Evolutionary conservation across 1,139 yeast species (phyloP).

Genomic region (Candida neerlandica): DNA sequence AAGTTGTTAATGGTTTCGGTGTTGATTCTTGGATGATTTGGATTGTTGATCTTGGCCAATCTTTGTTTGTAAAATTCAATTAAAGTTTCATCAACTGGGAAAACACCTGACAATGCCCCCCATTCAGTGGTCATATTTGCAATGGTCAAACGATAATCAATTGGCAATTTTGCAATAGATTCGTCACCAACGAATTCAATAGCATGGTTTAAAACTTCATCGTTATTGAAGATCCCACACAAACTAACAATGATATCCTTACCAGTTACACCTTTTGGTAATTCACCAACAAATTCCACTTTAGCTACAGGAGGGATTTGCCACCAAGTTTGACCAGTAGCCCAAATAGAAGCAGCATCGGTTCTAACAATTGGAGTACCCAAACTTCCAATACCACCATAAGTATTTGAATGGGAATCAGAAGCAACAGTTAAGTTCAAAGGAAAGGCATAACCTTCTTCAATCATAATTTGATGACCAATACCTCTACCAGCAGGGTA

Average conservation of each 20-base stretch:
- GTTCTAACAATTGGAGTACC: slow-evolving; percentile 99
- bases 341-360: slow-evolving; percentile 99
- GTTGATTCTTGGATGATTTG: slow-evolving; percentile 84
- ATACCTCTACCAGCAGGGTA: slow-evolving; percentile 99
- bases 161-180: slow-evolving; percentile 69
- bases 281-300: slow-evolving; percentile 79
- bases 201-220: slow-evolving; percentile 95
- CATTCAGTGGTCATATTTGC: slow-evolving; percentile 99
- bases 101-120: slow-evolving; percentile 97
- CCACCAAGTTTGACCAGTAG: slow-evolving; percentile 99
- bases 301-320: slow-evolving; percentile 98
- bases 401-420: slow-evolving; percentile 96
- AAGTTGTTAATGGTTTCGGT: slow-evolving; percentile 55
- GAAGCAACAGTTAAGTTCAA: slow-evolving; percentile 92
- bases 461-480: slow-evolving; percentile 98
- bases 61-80: slow-evolving; percentile 78
- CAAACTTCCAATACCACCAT: slow-evolving; percentile 93
- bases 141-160: slow-evolving; percentile 91
- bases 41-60: slow-evolving; percentile 61
- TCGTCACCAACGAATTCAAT: slow-evolving; percentile 89
- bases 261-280: slow-evolving; percentile 89
- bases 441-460: slow-evolving; percentile 98
- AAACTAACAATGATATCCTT: slow-evolving; percentile 95
- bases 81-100: slow-evolving; percentile 85
- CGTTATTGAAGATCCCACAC: slow-evolving; percentile 94